Evolutionary conservation across 768 basidiomycete species (phyloP).

Genomic region (Boletus rubropictus): DNA sequence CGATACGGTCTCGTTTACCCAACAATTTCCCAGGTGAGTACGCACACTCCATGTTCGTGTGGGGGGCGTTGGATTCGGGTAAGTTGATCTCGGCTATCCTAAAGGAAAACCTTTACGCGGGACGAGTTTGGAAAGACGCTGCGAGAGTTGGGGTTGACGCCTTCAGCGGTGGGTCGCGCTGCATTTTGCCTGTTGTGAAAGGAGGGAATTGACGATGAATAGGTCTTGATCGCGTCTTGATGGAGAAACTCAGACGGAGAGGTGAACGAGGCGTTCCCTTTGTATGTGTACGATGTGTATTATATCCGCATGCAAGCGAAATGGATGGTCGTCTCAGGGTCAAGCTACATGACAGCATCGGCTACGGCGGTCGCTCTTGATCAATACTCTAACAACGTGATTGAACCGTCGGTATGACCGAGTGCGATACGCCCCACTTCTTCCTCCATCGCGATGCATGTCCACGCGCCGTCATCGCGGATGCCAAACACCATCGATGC

Average conservation of each 20-base stretch:
- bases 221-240: conserved; percentile 53
- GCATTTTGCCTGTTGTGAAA: too few species aligned
- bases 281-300: background rate
- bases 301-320: background rate
- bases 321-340: too few species aligned
- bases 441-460: conserved; percentile 35
- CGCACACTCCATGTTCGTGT: background rate
- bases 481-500: conserved; percentile 39
- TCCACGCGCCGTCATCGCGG: conserved; percentile 47
- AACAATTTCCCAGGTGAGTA: conserved; percentile 81
- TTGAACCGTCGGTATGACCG: conserved; percentile 37
- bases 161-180: conserved; percentile 55
- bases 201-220: conserved; percentile 1
- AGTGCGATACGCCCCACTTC: conserved; percentile 34
- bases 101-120: conserved; percentile 59
- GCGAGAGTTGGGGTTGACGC: conserved; percentile 81
- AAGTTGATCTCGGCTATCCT: background rate
- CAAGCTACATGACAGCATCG: too few species aligned
- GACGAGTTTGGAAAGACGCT: conserved; percentile 77
- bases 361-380: too few species aligned
- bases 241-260: background rate
- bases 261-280: background rate
- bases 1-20: conserved; percentile 71
- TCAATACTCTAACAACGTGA: conserved; percentile 47
- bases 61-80: background rate